A percentile compares a stretch with the other conserved stretches of the same genome.
Conservation (phyloP, 768 basidiomycete genomes). For the Russula brevipes region DNA sequence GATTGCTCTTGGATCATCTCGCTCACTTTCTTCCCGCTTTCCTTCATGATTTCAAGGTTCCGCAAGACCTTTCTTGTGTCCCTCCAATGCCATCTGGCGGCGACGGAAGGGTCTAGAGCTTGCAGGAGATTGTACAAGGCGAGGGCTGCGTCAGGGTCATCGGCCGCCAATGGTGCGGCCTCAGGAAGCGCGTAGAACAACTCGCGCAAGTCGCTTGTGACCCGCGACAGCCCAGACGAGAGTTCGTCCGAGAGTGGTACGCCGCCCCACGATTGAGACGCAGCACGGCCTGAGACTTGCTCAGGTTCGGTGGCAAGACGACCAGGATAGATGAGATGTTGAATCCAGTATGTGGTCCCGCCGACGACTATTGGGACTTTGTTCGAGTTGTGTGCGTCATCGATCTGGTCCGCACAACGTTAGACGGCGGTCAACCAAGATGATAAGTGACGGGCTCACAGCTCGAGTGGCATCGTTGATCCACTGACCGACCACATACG, state of each 20-base stretch:
- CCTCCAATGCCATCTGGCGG: slow-evolving; percentile 90
- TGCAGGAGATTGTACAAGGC: slow-evolving; percentile 62
- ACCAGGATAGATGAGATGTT: slow-evolving; percentile 88
- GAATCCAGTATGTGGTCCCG: slow-evolving; percentile 96
- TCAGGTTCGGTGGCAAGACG: slow-evolving; percentile 42
- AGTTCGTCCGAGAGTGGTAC: slow-evolving; percentile 31
- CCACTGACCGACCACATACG: slow-evolving; percentile 86
- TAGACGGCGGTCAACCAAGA: slow-evolving; percentile 2
- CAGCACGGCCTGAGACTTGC: not conserved
- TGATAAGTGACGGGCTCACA: slow-evolving; percentile 44
- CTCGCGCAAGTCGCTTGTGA: slow-evolving; percentile 44
- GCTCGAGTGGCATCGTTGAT: slow-evolving; percentile 70
- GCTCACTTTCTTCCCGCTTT: slow-evolving; percentile 58
- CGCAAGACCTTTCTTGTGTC: slow-evolving; percentile 89
- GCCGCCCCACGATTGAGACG: slow-evolving; percentile 13
- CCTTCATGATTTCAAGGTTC: slow-evolving; percentile 70
- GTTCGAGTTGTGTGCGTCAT: slow-evolving; percentile 56
- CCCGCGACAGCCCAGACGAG: slow-evolving; percentile 37
- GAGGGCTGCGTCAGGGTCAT: slow-evolving; percentile 52
- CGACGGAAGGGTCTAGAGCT: slow-evolving; percentile 65
- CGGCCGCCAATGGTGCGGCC: slow-evolving; percentile 50
- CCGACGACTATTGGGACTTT: slow-evolving; percentile 88
- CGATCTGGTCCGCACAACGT: slow-evolving; percentile 48
- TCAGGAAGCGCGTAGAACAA: slow-evolving; percentile 58
- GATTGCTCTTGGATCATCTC: slow-evolving; percentile 66